Evolutionary conservation across 2,329 filamentous ascomycete genomes (phyloP).

Genomic region (Phoma sp.): DNA sequence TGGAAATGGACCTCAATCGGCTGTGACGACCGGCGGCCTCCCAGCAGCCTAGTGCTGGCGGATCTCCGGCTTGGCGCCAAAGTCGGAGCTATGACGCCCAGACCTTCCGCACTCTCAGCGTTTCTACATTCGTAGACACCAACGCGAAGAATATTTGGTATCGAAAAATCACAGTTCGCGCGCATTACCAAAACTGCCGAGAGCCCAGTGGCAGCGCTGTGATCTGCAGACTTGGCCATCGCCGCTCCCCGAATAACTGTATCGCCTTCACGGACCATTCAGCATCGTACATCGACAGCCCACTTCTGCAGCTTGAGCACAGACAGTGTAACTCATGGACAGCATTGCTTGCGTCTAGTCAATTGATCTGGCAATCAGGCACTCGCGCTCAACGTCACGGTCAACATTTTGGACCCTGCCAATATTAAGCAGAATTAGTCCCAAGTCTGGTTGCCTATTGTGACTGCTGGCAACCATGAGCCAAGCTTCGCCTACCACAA

Average conservation of each 20-base stretch:
- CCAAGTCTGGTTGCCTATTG: not conserved
- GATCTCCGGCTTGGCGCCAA: conserved; percentile 10
- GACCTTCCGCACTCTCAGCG: not conserved
- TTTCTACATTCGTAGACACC: not conserved
- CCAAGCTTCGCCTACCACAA: conserved; percentile 13
- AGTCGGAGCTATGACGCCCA: conserved; percentile 1
- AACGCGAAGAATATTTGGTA: not conserved
- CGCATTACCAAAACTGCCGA: too few relatives aligned
- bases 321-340: conserved; percentile 1
- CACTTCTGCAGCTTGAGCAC: conserved; percentile 10
- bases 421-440: not conserved
- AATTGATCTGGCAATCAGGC: not conserved
- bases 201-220: not conserved
- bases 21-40: conserved; percentile 12
- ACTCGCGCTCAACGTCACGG: not conserved
- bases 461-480: conserved; percentile 23
- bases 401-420: not conserved
- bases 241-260: not conserved
- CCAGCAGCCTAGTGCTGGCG: conserved; percentile 6
- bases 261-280: not conserved
- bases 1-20: conserved; percentile 7
- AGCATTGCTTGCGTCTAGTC: not conserved
- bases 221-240: not conserved
- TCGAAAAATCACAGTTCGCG: too few relatives aligned
- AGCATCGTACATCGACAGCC: not conserved